Base-by-base conservation (phyloP, 148 eudicot species). In the Spergularia marina region DNA sequence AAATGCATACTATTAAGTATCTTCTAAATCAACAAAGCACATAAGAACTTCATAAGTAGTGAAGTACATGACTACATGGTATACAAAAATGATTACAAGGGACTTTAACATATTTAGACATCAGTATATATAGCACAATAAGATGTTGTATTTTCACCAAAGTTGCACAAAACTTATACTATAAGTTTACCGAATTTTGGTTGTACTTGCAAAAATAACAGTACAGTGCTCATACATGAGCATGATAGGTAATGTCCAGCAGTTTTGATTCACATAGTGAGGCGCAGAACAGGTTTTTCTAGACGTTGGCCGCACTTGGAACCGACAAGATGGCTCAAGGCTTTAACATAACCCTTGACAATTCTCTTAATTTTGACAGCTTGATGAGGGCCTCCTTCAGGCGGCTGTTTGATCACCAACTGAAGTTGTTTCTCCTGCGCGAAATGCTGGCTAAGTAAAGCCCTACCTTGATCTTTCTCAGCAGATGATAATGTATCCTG, bases 341-440 rank as follows among this genome's bases (percentile, higher is more conserved):
- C 80, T 57, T 76, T 76, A 59, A 67, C 74, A 67, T 72, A 81
- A 54, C 74, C 74, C 79, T 81, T 81, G 30, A 81, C 47, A 9
- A 76, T 21, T 41, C 41, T 66, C 66, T 67, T 81, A 30, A 76
- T 55, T 72, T 72, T 81, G 57, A 76, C 23, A 10, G 70, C 75
- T 70, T 80, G 65, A n/a, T 80, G 65, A n/a, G 20, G 4, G 4
- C 60, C 56, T 11, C 51, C 65, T 21, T 62, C 76, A 72, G 71
- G 66, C 68, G 71, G 66, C 68, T 76, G 74, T 73, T 73, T 81
- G 4, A 81, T 40, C 36, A 76, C 80, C 80, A 81, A 17, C 68
- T 81, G 83, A 49, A 81, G 74, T 25, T 72, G 80, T 16, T 76
- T 76, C 21, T 81, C 83, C 20, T 81, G 73, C 6, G 73, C 73